Evolutionary conservation across 768 basidiomycete species (phyloP).

Genomic region (Tulasnella sp.): DNA sequence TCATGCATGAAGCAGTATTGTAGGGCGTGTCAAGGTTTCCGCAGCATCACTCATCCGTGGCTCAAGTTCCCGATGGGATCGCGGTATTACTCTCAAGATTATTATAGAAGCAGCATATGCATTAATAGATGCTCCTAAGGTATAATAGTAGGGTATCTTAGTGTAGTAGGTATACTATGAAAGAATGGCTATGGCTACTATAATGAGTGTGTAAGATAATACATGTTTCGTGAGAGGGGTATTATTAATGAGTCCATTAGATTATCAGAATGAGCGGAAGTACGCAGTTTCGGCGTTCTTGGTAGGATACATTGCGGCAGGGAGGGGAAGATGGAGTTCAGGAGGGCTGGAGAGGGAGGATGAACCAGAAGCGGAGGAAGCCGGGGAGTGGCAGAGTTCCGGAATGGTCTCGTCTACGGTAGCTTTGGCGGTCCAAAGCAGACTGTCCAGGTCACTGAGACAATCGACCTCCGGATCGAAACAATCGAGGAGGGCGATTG

Average conservation of each 20-base stretch:
- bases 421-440: not conserved
- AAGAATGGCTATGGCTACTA: not conserved
- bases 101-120: not conserved
- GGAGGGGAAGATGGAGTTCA: not conserved
- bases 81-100: not conserved
- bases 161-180: conserved; percentile 14
- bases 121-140: not conserved
- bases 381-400: not conserved
- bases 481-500: conserved; percentile 5
- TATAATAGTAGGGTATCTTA: conserved; percentile 2
- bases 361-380: conserved; percentile 16
- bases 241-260: not conserved
- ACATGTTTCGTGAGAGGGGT: conserved; percentile 7
- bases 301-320: conserved; percentile 3
- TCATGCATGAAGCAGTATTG: not conserved
- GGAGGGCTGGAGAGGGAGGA: conserved; percentile 12
- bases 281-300: conserved; percentile 21
- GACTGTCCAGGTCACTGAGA: conserved; percentile 16
- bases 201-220: not conserved
- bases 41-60: not conserved
- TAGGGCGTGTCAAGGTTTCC: not conserved
- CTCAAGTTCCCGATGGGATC: not conserved
- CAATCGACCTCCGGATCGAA: conserved; percentile 24
- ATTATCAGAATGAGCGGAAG: conserved; percentile 13
- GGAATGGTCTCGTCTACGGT: not conserved